Conservation (phyloP, 2,329 filamentous ascomycete species). For the Verticillium tricorpus region DNA sequence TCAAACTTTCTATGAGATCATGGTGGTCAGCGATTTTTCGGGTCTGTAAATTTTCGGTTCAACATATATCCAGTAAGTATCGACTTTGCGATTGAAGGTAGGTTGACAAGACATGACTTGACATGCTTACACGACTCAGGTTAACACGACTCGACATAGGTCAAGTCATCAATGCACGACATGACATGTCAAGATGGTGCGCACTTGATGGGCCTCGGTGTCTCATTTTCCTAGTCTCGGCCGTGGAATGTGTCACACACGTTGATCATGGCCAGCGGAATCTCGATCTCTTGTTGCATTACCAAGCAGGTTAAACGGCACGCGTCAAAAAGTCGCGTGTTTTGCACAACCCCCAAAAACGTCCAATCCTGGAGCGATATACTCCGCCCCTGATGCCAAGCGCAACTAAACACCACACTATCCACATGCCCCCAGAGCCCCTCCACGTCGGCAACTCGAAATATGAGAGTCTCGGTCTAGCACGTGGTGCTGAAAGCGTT, state of each 20-base stretch:
- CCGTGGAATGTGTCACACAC: not conserved
- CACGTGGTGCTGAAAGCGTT: conserved; percentile 11
- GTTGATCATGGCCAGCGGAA: not conserved
- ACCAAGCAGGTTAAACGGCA: not conserved
- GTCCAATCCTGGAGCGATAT: not conserved
- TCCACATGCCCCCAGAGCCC: not conserved
- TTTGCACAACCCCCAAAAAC: not conserved
- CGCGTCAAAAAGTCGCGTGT: not conserved
- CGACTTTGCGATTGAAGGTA: not conserved
- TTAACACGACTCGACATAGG: not conserved
- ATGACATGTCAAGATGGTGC: not conserved
- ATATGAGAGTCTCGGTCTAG: conserved; percentile 1
- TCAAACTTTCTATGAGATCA: not conserved
- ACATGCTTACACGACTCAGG: not conserved
- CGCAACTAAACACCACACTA: not conserved
- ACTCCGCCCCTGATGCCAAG: not conserved
- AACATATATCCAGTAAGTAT: not conserved
- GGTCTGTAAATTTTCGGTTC: not conserved
- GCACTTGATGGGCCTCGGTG: not conserved
- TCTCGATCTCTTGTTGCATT: not conserved
- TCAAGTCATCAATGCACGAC: not conserved
- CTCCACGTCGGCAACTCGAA: not conserved
- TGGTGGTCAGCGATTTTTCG: not conserved
- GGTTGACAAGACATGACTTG: not conserved
- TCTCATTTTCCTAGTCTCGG: not conserved